Conservation (phyloP, 441 rosid genomes). For the Pelargonium citronellum region DNA sequence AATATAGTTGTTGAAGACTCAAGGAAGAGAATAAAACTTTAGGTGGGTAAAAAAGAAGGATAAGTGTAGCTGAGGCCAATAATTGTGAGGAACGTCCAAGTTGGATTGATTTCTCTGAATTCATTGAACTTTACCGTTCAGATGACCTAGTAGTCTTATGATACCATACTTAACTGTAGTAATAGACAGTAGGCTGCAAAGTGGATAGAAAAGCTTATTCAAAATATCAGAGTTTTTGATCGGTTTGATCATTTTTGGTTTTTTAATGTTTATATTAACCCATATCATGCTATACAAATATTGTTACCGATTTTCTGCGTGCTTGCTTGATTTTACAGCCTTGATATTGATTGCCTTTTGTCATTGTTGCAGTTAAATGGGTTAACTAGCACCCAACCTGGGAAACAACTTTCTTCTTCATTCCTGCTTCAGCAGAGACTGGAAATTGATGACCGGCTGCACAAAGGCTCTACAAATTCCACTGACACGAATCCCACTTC, state of each 20-base stretch:
- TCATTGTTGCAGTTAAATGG: constrained; percentile 44
- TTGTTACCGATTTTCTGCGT: not conserved
- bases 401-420: constrained; percentile 48
- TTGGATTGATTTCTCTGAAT: not conserved
- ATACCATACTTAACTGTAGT: not conserved
- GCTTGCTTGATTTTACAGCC: not conserved
- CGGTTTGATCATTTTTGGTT: not conserved
- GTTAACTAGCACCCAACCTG: constrained; percentile 35
- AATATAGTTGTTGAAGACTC: not conserved
- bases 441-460: constrained; percentile 59
- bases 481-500: constrained; percentile 47
- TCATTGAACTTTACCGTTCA: not conserved
- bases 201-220: not conserved
- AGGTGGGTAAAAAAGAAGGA: not conserved
- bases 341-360: not conserved
- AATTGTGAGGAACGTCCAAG: not conserved
- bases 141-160: not conserved
- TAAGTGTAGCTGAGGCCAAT: not conserved
- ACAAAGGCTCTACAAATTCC: constrained; percentile 33
- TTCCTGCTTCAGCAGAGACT: constrained; percentile 49
- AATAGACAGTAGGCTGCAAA: not conserved
- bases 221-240: not conserved
- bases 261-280: not conserved
- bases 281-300: not conserved
- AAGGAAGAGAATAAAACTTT: not conserved